Evolutionary conservation across 306 rosid genomes (phyloP), one percentile per base, ranked within the genome.

Genomic region (Geum urbanum): DNA sequence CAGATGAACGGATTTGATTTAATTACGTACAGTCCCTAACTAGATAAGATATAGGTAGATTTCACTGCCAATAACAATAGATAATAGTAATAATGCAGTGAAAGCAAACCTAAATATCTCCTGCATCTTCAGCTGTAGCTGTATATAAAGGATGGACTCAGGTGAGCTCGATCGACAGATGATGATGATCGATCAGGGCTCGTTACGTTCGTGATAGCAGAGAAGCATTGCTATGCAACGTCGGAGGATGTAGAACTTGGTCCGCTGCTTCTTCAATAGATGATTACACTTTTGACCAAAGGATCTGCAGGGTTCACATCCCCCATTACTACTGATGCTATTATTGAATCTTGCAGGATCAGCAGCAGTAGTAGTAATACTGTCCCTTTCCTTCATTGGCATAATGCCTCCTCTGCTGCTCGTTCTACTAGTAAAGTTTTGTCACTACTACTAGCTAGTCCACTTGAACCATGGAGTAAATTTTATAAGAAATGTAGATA

Each of bases 181-280:
- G 27, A 32, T 4, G 19, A 66, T 48, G 37, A 32, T 32, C 27
- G 43, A 6, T 32, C 60, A 51, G 51, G 78, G 75, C 9, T 89
- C 91, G 0, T 67, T 77, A 9, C 91, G 90, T 48, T 90, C 96
- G 37, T 81, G 96, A 86, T 84, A 86, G 58, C 96, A 90, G 67
- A 90, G 75, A 10, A 90, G 96, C 95, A 90, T 84, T 14, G 91
- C 91, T 19, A 90, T 66, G 72, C 96, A 90, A 8, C 96, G 96
- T 19, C 96, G 86, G 77, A 90, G 86, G 75, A 90, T 90, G 87
- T 90, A 90, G 88, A 88, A 88, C 66, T 88, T 90, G 0, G 96
- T 88, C 39, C 96, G 55, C 75, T 90, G 96, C 80, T 90, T 87
- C 95, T 90, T 83, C 86, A 90, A 86, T 19, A 86, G 19, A 46